These are phyloP conservation scores for Monosporascus ibericus DNA, from an alignment of 2,329 filamentous ascomycete genomes.

Conservation along the genomic window DNA sequence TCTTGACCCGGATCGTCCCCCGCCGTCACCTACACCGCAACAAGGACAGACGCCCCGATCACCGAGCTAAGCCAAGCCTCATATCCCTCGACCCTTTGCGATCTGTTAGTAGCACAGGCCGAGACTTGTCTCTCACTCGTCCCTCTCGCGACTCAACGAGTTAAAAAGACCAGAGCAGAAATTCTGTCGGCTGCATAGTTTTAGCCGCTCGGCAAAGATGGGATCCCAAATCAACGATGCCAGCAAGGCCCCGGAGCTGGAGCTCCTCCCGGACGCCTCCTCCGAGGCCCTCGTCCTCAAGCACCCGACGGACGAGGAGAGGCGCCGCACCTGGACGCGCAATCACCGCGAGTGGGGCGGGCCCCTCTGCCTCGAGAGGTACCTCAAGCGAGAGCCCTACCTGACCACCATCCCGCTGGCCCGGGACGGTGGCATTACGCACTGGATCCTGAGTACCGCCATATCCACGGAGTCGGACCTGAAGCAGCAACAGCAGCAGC, in stretches of 20 bases:
- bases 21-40: too few relatives aligned
- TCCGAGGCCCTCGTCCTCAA: slow-evolving; percentile 40
- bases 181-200: background rate
- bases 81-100: too few relatives aligned
- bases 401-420: slow-evolving; percentile 53
- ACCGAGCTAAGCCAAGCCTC: too few relatives aligned
- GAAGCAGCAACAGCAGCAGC: slow-evolving; percentile 4
- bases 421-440: slow-evolving; percentile 50
- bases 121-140: too few relatives aligned
- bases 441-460: slow-evolving; percentile 57
- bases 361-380: slow-evolving; percentile 47
- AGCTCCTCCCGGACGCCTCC: slow-evolving; percentile 26
- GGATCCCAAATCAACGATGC: background rate
- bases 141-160: too few relatives aligned
- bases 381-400: slow-evolving; percentile 53
- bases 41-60: too few relatives aligned
- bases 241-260: background rate
- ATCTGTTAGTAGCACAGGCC: too few relatives aligned
- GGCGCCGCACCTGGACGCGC: slow-evolving; percentile 45
- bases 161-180: background rate
- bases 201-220: background rate
- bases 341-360: slow-evolving; percentile 55
- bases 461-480: slow-evolving; percentile 12
- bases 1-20: too few relatives aligned
- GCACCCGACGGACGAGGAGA: slow-evolving; percentile 52